Conservation (phyloP, 495 filamentous ascomycete genomes). For the Elaphomyces granulatus region DNA sequence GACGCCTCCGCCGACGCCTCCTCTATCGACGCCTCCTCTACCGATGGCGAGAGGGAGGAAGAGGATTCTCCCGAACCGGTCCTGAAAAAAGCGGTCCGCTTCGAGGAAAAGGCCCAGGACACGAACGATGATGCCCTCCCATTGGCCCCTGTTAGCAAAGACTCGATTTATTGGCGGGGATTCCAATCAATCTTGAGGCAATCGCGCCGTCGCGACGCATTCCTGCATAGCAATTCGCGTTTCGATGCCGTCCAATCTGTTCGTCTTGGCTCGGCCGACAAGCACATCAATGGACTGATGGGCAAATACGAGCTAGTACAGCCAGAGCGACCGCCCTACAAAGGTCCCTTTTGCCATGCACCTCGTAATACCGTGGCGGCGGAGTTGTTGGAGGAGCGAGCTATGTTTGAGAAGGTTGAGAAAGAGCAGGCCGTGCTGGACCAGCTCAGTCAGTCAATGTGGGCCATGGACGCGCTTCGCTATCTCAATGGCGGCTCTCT, state of each 20-base stretch:
- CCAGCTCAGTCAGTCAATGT: constrained; percentile 59
- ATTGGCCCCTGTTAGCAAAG: constrained; percentile 35
- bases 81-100: constrained; percentile 64
- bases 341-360: constrained; percentile 36
- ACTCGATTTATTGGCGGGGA: constrained; percentile 83
- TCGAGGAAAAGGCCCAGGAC: constrained; percentile 40
- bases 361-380: constrained; percentile 37
- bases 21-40: constrained; percentile 13
- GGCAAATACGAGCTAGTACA: constrained; percentile 55
- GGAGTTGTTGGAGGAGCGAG: constrained; percentile 29
- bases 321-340: constrained; percentile 33
- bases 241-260: constrained; percentile 81
- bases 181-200: constrained; percentile 56
- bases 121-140: constrained; percentile 17
- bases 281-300: constrained; percentile 56
- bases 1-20: constrained; percentile 15
- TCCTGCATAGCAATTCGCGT: constrained; percentile 67
- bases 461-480: constrained; percentile 67
- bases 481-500: constrained; percentile 68
- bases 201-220: constrained; percentile 52
- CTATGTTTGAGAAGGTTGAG: constrained; percentile 41
- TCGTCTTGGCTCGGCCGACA: constrained; percentile 48
- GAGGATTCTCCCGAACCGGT: constrained; percentile 13
- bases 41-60: no score
- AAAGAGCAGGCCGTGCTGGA: constrained; percentile 65